Base-by-base conservation (phyloP, 352 stramenopile species). In the Phytophthora quininea region DNA sequence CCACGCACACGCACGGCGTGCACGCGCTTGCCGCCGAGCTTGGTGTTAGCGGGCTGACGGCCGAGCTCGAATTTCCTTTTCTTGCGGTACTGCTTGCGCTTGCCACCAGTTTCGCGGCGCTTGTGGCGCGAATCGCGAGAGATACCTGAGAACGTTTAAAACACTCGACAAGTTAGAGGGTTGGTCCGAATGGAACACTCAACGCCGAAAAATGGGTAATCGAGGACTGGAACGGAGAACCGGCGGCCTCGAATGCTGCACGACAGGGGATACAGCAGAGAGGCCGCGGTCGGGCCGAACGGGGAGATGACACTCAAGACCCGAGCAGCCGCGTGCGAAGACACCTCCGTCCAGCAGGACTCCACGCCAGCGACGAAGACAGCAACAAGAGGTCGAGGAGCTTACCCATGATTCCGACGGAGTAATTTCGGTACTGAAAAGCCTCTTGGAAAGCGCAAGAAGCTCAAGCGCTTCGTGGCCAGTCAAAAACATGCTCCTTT, bases 61-160 rank as follows among this genome's bases (percentile, higher is more conserved):
- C 98, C 98, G 65, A 99, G 82, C 86, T 99, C 97, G 86, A 99
- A 99, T 95, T 96, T 96, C 76, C 98, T 92, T 98, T 99, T 99
- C 95, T 99, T 99, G 81, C 95, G 95, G 86, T 92, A 98, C 80
- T 98, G 88, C 61, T 91, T 91, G 64, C 97, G 97, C 90, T 98
- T 99, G 69, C 97, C 98, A 94, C 98, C 98, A 67, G 98, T 99
- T 88, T 99, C 93, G 76, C 98, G 96, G 82, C 98, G 97, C 92
- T 99, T 99, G 92, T 99, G 97, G 70, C 89, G 93, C 77, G 96
- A 98, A 94, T 99, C 98, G 90, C 98, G 97, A 88, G 97, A 99
- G 89, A 99, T 99, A 98, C 98, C 98, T 98, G 88, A n/a, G 29
- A 11, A 55, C 19, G 19, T 24, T 35, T 42, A n/a, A 60, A 49